Evolutionary conservation across 2,329 filamentous ascomycete genomes (phyloP), one percentile per base, ranked within the genome.

Genomic region (Tolypocladium tropicale): DNA sequence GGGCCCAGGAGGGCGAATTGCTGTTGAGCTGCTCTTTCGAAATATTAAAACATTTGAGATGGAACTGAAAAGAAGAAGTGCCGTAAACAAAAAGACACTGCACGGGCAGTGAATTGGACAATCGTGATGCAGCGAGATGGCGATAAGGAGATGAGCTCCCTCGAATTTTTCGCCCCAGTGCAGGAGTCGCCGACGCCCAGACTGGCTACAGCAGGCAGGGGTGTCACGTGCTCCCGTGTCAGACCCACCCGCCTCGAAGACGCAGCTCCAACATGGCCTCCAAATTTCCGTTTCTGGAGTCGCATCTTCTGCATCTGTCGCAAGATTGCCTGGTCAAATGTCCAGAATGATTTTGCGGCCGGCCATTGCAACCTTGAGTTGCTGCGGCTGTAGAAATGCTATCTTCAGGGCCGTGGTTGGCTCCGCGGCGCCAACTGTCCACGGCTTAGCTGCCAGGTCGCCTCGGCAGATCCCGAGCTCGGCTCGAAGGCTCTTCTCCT

Each of bases 281-380:
- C 28, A 50, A 33, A 50, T 50, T 50, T 50, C 46, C 46, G 21
- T 11, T 50, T 11, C 41, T 28, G 7, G 43, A 25, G 18, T 28
- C 46, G 28, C 46, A 50, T 50, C 0, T 12, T 25, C 21, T 43
- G 46, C 18, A 32, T n/a, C 43, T 48, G 30, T 25, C n/a, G 12
- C 25, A n/a, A 1, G 10, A 33, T 21, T 11, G 30, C 28, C 2
- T 4, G 16, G 3, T 9, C 4, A 21, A 21, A 32, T 18, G 28
- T 25, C 56, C 54, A 59, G 23, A 3, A 72, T 70, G 68, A 63
- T 71, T 52, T 53, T 63, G 33, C 68, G 70, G 30, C 67, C 69
- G 25, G 60, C 61, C 7, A 54, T 64, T 49, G 60, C 67, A 37
- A 62, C 64, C 55, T 55, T 71, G 37, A 61, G 61, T 53, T 72